Base-by-base conservation (phyloP, 179 eudicot genomes). In the Silene vulgaris region DNA sequence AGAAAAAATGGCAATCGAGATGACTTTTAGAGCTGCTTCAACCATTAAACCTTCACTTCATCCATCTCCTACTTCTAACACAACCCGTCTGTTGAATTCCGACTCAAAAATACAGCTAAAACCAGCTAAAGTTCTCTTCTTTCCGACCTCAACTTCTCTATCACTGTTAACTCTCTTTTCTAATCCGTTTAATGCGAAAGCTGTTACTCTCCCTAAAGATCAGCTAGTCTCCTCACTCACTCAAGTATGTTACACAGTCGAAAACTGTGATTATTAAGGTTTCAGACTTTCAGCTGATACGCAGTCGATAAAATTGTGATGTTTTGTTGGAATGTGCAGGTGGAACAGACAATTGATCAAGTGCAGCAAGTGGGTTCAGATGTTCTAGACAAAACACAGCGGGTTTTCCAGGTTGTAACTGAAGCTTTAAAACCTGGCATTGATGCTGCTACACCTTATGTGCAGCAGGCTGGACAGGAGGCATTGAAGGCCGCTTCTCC, bases 181-280 rank as follows among this genome's bases (percentile, higher is more conserved):
- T 1, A 56, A 82, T 73, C 89, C 94, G 1, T 20, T 68, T 75
- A 90, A 87, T 26, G 89, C 91, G 12, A 88, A 80, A 69, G 94
- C 98, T 71, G 65, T 89, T 43, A 69, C 67, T 72, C 80, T 94
- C n/a, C 79, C 94, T 74, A 94, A 94, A 73, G 98, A 94, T 11
- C 85, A 94, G 65, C 81, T 94, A 32, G 87, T 94, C 71, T 87
- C 98, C 29, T 90, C 97, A 61, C 89, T 94, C 66, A 87, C 90
- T 75, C 96, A 94, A 83, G 98, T 94, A 78, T 72, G 19, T 9
- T 13, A 1, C 28, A 52, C 52, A 50, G 7, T 37, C 29, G 57
- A 20, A 75, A 19, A 74, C 81, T 66, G 12, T 40, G 48, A 40
- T 8, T 8, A 8, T 40, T 8, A 8, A 40, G 48, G 6, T 1